Evolutionary conservation across 441 rosid genomes (phyloP).

Genomic region (Capsella rubella): DNA sequence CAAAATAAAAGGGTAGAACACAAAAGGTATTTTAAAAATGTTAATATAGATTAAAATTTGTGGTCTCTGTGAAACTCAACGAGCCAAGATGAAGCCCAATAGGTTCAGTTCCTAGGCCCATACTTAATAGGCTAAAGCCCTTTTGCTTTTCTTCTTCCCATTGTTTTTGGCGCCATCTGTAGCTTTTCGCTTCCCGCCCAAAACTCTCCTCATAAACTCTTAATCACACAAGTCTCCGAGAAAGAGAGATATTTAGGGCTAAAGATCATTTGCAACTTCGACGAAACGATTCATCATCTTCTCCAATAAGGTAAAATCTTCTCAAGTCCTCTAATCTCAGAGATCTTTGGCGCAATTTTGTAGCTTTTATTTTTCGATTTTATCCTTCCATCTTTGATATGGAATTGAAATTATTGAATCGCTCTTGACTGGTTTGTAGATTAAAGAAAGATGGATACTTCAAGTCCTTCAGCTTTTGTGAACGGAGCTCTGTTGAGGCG

Average conservation of each 20-base stretch:
- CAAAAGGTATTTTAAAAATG: too few relatives aligned
- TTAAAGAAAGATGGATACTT: conserved; percentile 63
- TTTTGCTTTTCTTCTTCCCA: neutral
- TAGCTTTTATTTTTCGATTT: neutral
- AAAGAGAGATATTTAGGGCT: neutral
- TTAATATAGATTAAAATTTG: too few relatives aligned
- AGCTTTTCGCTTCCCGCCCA: conserved; percentile 30
- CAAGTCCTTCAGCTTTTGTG: conserved; percentile 79
- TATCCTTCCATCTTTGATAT: too few relatives aligned
- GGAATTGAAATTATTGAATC: neutral
- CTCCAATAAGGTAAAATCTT: conserved; percentile 12
- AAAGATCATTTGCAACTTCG: neutral
- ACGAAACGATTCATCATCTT: conserved; percentile 38
- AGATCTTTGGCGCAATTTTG: too few relatives aligned
- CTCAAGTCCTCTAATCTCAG: neutral
- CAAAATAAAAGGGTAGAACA: too few relatives aligned
- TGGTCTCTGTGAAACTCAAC: too few relatives aligned
- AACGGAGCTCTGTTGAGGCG: conserved; percentile 66
- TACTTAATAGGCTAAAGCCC: neutral
- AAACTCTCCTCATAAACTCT: neutral
- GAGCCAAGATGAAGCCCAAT: neutral
- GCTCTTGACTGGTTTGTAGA: conserved; percentile 33
- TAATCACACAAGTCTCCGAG: neutral
- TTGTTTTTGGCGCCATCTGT: conserved; percentile 31
- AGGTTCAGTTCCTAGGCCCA: neutral